A percentile compares a stretch with the other conserved stretches of the same genome.
Conservation (phyloP, 1,284 basidiomycete genomes). For the Amylostereum chailletii region DNA sequence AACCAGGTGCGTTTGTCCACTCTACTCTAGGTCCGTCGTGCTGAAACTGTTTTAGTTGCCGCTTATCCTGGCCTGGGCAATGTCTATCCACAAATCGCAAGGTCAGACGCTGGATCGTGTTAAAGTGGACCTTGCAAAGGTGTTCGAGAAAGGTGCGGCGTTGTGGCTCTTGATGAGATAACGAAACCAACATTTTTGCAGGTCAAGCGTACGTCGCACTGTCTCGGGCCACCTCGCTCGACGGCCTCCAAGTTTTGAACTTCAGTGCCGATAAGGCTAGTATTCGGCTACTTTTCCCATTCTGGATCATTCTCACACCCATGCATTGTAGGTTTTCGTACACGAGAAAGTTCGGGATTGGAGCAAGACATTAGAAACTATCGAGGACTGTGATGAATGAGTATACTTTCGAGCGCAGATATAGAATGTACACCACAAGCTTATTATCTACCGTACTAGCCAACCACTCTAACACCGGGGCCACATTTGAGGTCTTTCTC, state of each 20-base stretch:
- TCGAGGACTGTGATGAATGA: not conserved
- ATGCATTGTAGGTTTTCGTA: slow-evolving; percentile 23
- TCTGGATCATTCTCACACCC: not conserved
- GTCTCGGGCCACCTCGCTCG: slow-evolving; percentile 82
- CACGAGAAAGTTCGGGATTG: slow-evolving; percentile 29
- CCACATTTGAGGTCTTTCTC: too few relatives aligned
- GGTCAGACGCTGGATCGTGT: slow-evolving; percentile 86
- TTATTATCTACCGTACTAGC: too few relatives aligned
- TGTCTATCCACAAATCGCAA: slow-evolving; percentile 94
- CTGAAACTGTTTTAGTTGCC: slow-evolving; percentile 43
- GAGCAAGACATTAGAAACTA: slow-evolving; percentile 25
- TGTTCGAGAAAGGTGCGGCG: slow-evolving; percentile 85
- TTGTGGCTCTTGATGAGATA: not conserved
- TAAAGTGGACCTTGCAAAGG: slow-evolving; percentile 71
- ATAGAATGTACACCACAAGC: too few relatives aligned
- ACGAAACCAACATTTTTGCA: slow-evolving; percentile 7
- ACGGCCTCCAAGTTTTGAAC: slow-evolving; percentile 75
- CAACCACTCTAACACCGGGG: too few relatives aligned
- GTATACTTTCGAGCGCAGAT: too few relatives aligned
- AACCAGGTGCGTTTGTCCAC: slow-evolving; percentile 45
- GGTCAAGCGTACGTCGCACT: slow-evolving; percentile 84
- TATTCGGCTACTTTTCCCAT: not conserved
- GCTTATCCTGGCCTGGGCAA: slow-evolving; percentile 82
- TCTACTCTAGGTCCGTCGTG: not conserved
- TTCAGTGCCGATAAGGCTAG: slow-evolving; percentile 65